Percentiles rank a stretch among this genome's conserved stretches.
Evolutionary conservation across 2,329 filamentous ascomycete genomes (phyloP).

Genomic region (Teratosphaeria pseudoeucalypti): DNA sequence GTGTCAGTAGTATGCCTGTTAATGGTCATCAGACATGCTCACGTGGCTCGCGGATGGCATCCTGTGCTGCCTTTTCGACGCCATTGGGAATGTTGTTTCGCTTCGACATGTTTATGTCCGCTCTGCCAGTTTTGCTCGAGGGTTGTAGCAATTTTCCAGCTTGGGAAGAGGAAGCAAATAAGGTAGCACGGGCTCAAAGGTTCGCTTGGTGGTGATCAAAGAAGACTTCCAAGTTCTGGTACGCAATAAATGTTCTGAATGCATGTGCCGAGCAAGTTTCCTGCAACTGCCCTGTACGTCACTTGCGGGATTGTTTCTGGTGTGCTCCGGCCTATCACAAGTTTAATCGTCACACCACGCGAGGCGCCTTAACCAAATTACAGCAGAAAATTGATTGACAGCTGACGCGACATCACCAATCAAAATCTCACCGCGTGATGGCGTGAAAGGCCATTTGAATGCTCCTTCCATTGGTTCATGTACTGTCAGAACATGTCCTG

Average conservation of each 20-base stretch:
- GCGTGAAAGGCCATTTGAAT: not conserved
- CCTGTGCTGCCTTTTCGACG: slow-evolving; percentile 34
- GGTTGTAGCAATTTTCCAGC: not conserved
- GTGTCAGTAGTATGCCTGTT: slow-evolving; percentile 8
- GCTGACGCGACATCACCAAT: not conserved
- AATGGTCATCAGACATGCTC: not conserved
- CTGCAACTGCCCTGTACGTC: not conserved
- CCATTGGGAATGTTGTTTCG: slow-evolving; percentile 45
- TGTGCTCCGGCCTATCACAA: not conserved
- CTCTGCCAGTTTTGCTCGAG: not conserved
- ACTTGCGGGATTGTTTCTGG: not conserved
- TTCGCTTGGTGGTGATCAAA: not conserved
- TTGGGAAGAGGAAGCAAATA: not conserved
- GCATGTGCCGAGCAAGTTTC: not conserved
- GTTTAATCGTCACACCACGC: not conserved
- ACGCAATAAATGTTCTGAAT: not conserved
- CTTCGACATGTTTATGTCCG: slow-evolving; percentile 48
- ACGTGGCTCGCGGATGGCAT: slow-evolving; percentile 31
- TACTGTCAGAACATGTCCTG: not conserved
- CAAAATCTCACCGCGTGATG: not conserved
- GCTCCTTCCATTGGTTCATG: no score
- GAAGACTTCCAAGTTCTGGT: not conserved
- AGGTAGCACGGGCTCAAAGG: not conserved
- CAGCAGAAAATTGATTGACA: not conserved
- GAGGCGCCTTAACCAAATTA: not conserved